Evolutionary conservation across 2,329 filamentous ascomycete genomes (phyloP).

Genomic region (Nannizzia gypsea): DNA sequence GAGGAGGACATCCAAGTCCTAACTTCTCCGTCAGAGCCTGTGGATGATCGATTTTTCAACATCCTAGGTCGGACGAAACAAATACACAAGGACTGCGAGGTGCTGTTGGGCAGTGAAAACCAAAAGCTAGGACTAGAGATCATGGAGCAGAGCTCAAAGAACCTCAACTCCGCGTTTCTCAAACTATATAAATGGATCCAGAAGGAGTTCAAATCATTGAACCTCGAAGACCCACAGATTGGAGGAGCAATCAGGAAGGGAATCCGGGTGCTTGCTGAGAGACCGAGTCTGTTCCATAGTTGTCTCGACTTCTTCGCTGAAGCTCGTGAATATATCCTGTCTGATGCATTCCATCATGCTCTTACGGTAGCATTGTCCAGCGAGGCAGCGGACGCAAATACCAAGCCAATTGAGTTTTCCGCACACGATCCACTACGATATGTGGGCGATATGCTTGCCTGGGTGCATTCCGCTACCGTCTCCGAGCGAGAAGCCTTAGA

Average conservation of each 20-base stretch:
- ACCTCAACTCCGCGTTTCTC: constrained; percentile 80
- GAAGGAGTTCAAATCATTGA: constrained; percentile 79
- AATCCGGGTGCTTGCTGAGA: constrained; percentile 74
- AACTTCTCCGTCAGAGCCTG: constrained; percentile 66
- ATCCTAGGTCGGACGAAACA: constrained; percentile 68
- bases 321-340: constrained; percentile 72
- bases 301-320: constrained; percentile 90
- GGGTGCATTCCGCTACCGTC: constrained; percentile 87
- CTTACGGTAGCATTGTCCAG: constrained; percentile 59
- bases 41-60: constrained; percentile 75
- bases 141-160: constrained; percentile 79
- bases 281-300: constrained; percentile 81
- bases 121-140: constrained; percentile 80
- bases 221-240: constrained; percentile 89
- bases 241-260: constrained; percentile 72
- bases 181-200: constrained; percentile 95
- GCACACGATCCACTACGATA: constrained; percentile 88
- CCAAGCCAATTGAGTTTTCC: constrained; percentile 86
- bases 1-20: constrained; percentile 67
- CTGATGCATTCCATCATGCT: constrained; percentile 78
- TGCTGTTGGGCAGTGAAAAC: constrained; percentile 79
- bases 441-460: constrained; percentile 93
- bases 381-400: constrained; percentile 46
- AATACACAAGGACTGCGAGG: constrained; percentile 77
- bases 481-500: constrained; percentile 89